Evolutionary conservation across 108 stramenopile genomes (phyloP).

Genomic region (Conticribra guillardii): DNA sequence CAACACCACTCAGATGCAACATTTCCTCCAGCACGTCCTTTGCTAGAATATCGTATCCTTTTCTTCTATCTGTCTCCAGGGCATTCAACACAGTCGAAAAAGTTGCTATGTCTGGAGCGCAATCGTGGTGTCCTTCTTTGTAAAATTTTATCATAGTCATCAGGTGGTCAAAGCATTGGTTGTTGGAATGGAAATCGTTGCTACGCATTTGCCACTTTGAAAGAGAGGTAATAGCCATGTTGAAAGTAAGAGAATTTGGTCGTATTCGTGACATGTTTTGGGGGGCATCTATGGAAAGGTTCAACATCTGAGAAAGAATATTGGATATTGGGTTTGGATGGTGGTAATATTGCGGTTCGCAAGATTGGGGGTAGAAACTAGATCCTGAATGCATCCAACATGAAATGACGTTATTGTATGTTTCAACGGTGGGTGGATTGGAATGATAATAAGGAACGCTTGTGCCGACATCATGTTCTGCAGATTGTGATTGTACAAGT

Average conservation of each 20-base stretch:
- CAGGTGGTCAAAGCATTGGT: slow-evolving; percentile 29
- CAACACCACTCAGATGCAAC: slow-evolving; percentile 32
- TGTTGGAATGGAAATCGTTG: neutral
- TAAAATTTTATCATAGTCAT: slow-evolving; percentile 33
- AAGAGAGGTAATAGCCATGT: slow-evolving; percentile 31
- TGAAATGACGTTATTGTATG: slow-evolving; percentile 43
- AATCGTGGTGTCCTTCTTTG: slow-evolving; percentile 10
- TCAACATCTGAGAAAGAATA: slow-evolving; percentile 34
- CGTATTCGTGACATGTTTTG: slow-evolving; percentile 17
- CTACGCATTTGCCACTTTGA: slow-evolving; percentile 11
- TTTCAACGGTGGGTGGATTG: slow-evolving; percentile 37
- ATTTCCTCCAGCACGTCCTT: slow-evolving; percentile 36
- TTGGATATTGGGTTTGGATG: slow-evolving; percentile 36
- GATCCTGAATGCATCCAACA: slow-evolving; percentile 23
- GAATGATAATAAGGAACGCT: slow-evolving; percentile 9
- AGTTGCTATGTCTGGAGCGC: slow-evolving; percentile 37
- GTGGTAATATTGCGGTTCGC: slow-evolving; percentile 16
- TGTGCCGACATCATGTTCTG: neutral
- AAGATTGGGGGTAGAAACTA: neutral
- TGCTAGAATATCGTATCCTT: slow-evolving; percentile 21
- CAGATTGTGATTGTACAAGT: neutral
- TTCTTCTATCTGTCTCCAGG: neutral
- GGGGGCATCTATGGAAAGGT: slow-evolving; percentile 18
- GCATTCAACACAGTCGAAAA: slow-evolving; percentile 42
- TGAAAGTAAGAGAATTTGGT: slow-evolving; percentile 38